Evolutionary conservation across 306 rosid species (phyloP).

Genomic region (Acacia melanoxylon): DNA sequence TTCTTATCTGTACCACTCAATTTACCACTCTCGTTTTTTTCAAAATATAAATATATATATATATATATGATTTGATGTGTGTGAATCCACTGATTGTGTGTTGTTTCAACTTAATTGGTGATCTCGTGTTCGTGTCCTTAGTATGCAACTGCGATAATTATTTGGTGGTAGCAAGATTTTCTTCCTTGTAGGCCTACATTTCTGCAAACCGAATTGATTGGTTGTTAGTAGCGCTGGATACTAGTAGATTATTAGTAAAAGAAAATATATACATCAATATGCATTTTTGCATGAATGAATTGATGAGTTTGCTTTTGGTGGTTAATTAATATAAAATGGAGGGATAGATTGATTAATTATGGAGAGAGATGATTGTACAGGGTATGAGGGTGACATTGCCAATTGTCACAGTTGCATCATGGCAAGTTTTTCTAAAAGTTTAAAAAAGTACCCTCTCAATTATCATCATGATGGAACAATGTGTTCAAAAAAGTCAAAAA

Average conservation of each 20-base stretch:
- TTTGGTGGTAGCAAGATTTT: no score
- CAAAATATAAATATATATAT: background rate
- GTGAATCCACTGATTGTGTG: no score
- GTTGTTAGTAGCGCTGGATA: no score
- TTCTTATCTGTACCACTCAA: background rate
- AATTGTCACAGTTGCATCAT: conserved; percentile 41
- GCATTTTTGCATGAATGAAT: background rate
- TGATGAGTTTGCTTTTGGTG: background rate
- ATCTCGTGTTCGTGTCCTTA: rapidly evolving
- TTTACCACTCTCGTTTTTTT: background rate
- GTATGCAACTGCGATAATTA: no score
- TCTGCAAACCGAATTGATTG: no score
- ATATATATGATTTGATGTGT: no score
- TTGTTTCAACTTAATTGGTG: no score
- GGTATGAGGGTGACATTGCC: conserved; percentile 25
- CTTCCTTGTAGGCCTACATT: no score
- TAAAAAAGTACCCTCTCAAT: conserved; percentile 36
- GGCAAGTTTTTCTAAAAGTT: conserved; percentile 50
- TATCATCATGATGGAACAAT: conserved; percentile 17
- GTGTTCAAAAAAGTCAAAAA: conserved; percentile 43
- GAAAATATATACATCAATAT: background rate
- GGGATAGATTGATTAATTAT: background rate
- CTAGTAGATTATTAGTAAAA: no score
- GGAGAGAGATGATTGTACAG: background rate
- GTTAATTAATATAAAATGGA: background rate